These are phyloP conservation scores for Xerocomus spinulosus DNA, from an alignment of 768 basidiomycete genomes.

Conservation along the genomic window DNA sequence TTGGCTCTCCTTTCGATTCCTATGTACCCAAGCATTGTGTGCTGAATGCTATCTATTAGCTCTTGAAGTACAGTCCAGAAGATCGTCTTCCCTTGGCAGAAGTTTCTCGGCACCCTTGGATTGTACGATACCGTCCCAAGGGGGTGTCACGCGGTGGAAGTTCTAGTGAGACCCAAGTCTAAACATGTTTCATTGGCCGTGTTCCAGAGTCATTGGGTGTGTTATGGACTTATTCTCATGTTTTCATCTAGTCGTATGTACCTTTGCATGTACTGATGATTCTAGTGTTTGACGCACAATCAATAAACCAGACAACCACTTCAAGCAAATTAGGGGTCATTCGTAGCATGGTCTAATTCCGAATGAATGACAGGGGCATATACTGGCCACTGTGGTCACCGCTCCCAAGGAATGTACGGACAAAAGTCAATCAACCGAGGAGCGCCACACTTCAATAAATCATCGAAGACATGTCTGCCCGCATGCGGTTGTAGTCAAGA, in stretches of 20 bases:
- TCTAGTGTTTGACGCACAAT: background rate
- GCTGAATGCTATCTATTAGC: conserved; percentile 41
- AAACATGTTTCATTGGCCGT: background rate
- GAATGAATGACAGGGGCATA: conserved; percentile 15
- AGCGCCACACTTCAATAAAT: conserved; percentile 44
- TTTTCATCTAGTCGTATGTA: conserved; percentile 15
- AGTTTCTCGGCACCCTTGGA: conserved; percentile 84
- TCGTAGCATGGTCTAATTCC: conserved; percentile 19
- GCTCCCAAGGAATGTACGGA: background rate
- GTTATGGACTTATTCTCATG: background rate
- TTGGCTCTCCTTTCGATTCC: conserved; percentile 9
- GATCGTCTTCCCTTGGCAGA: conserved; percentile 70
- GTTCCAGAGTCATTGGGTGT: background rate
- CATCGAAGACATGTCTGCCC: conserved; percentile 78
- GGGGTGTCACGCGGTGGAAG: conserved; percentile 29
- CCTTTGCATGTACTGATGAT: conserved; percentile 11
- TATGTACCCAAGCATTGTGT: conserved; percentile 5
- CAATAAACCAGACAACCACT: no score
- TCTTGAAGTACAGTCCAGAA: conserved; percentile 78
- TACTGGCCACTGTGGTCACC: conserved; percentile 17
- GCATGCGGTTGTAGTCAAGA: conserved; percentile 90
- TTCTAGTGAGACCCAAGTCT: conserved; percentile 12
- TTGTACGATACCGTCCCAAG: conserved; percentile 62
- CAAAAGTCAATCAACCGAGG: background rate
- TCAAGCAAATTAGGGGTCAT: no score